Evolutionary conservation across 2,329 filamentous ascomycete species (phyloP).

Genomic region (Penicillium sp.): DNA sequence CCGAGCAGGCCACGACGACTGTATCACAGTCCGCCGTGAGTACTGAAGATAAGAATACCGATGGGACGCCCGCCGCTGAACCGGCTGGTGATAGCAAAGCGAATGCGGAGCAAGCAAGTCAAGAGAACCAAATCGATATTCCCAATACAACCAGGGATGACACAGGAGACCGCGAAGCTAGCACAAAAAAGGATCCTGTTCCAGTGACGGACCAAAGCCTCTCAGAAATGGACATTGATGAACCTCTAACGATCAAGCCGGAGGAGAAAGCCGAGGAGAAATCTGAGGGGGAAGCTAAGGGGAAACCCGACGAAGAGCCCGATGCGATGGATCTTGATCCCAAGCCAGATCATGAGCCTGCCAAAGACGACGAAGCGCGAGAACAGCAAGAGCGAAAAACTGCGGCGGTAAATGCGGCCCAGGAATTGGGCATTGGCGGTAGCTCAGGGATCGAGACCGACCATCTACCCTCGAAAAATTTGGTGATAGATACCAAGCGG

Average conservation of each 20-base stretch:
- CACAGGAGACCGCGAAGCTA: too few relatives aligned
- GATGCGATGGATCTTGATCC: slow-evolving; percentile 17
- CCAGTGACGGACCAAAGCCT: slow-evolving; percentile 1
- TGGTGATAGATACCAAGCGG: background rate
- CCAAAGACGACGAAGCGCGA: slow-evolving; percentile 1
- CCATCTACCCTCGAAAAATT: background rate
- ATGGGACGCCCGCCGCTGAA: too few relatives aligned
- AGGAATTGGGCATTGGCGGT: background rate
- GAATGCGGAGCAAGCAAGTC: too few relatives aligned
- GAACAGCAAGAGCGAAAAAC: background rate
- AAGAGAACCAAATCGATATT: too few relatives aligned
- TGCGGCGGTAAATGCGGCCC: background rate
- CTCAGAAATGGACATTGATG: background rate
- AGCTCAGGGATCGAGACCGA: slow-evolving; percentile 4
- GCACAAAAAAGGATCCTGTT: background rate
- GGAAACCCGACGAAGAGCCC: slow-evolving; percentile 1
- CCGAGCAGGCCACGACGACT: too few relatives aligned
- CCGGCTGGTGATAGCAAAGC: too few relatives aligned
- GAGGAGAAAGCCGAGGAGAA: slow-evolving; percentile 3
- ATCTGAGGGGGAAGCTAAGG: background rate
- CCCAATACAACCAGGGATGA: too few relatives aligned
- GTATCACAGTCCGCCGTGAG: too few relatives aligned
- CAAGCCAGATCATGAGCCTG: slow-evolving; percentile 1
- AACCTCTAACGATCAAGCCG: too few relatives aligned
- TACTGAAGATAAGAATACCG: too few relatives aligned